Conservation (phyloP, 495 filamentous ascomycete genomes). For the Aspergillus ellipticus region DNA sequence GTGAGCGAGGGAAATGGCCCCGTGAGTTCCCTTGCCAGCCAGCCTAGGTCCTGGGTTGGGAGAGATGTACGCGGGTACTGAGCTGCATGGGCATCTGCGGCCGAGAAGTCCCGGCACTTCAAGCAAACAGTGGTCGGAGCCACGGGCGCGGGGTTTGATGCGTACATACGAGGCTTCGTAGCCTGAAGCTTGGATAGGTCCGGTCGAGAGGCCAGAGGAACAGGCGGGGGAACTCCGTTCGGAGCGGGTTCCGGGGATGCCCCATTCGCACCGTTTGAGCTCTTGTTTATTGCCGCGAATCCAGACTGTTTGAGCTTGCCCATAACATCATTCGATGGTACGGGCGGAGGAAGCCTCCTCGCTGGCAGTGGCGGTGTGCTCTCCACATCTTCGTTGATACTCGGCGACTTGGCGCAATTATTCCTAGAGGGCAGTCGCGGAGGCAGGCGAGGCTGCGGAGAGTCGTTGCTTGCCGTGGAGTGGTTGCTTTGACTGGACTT, state of each 20-base stretch:
- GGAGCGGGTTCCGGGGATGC: slow-evolving; percentile 9
- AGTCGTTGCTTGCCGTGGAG: slow-evolving; percentile 8
- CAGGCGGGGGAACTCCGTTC: slow-evolving; percentile 46
- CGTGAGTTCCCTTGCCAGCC: slow-evolving; percentile 74
- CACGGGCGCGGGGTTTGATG: slow-evolving; percentile 14
- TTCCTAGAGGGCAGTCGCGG: slow-evolving; percentile 35
- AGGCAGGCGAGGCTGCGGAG: slow-evolving; percentile 9
- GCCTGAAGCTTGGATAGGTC: slow-evolving; percentile 53
- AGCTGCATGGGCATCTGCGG: slow-evolving; percentile 71
- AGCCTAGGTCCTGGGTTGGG: slow-evolving; percentile 59
- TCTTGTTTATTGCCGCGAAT: slow-evolving; percentile 38
- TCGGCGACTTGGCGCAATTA: slow-evolving; percentile 16
- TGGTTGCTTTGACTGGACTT: slow-evolving; percentile 13
- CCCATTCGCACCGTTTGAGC: slow-evolving; percentile 8
- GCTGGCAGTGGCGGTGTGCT: slow-evolving; percentile 18
- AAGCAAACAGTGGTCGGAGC: slow-evolving; percentile 52
- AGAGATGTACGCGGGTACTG: slow-evolving; percentile 69
- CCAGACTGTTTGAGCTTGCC: slow-evolving; percentile 35
- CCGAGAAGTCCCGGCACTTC: slow-evolving; percentile 82
- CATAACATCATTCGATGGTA: slow-evolving; percentile 24
- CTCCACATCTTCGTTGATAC: slow-evolving; percentile 11
- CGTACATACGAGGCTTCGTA: slow-evolving; percentile 48
- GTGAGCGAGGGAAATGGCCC: slow-evolving; percentile 73
- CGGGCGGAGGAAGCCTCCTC: slow-evolving; percentile 35
- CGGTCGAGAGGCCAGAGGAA: slow-evolving; percentile 55